phyloP scores from a whole-genome alignment of 2,329 filamentous ascomycete species.

The Akanthomyces uredinophilus region DNA sequence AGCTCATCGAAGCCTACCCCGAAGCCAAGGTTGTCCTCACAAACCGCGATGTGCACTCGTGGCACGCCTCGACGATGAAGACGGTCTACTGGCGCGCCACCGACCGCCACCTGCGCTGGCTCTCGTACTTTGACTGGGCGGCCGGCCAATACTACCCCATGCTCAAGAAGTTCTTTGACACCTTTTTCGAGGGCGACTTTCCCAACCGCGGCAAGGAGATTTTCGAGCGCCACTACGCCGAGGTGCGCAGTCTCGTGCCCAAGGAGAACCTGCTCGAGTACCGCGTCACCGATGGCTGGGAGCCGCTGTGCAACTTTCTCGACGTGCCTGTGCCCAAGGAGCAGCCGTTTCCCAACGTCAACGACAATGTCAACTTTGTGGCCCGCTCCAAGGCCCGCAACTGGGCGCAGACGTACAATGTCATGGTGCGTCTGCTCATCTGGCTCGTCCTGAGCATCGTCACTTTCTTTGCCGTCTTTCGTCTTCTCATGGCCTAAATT shows the following conservation, averaged over 20 bases:
- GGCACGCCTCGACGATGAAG: conserved; percentile 57
- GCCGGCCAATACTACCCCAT: conserved; percentile 65
- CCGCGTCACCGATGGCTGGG: conserved; percentile 32
- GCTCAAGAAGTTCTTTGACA: conserved; percentile 64
- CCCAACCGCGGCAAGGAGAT: conserved; percentile 59
- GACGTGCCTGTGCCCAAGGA: conserved; percentile 28
- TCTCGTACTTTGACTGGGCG: conserved; percentile 50
- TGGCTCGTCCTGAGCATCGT: conserved; percentile 18
- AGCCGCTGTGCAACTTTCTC: conserved; percentile 33
- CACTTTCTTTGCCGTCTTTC: conserved; percentile 8
- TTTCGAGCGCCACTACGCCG: conserved; percentile 41
- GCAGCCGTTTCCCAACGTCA: conserved; percentile 31
- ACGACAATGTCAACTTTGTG: conserved; percentile 33
- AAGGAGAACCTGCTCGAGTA: conserved; percentile 31
- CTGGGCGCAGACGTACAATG: conserved; percentile 32
- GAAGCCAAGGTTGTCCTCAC: conserved; percentile 68
- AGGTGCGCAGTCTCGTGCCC: conserved; percentile 28
- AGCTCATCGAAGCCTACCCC: conserved; percentile 66
- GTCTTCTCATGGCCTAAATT: background rate
- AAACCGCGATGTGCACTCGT: conserved; percentile 60
- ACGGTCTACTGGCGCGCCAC: conserved; percentile 64
- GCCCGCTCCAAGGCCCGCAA: conserved; percentile 28
- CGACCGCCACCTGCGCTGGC: conserved; percentile 48
- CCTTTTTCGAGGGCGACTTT: conserved; percentile 65
- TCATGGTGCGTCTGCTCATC: conserved; percentile 24